Evolutionary conservation across 805 yeast genomes (phyloP), one percentile per base, ranked within the genome.

Genomic region (Torulaspora maleeae): DNA sequence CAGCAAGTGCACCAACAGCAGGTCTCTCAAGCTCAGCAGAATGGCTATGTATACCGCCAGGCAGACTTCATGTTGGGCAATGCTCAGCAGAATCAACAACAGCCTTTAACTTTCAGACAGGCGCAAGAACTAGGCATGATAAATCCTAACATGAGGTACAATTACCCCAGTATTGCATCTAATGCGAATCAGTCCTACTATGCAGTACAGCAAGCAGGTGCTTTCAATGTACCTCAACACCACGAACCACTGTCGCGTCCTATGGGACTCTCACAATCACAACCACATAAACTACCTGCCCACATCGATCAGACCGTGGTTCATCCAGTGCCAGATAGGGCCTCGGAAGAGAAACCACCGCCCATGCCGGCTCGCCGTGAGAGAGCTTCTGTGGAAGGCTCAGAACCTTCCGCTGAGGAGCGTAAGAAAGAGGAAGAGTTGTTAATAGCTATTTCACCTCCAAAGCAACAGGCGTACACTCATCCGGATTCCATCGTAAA

Each of bases 321-420:
- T 4, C 40, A 38, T 3, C 22, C 29, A 25, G 25, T 39, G 11
- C 40, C 42, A 16, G 29, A 34, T 13, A 22, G 17, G 5, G 36
- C 33, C n/a, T 30, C 25, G 13, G 41, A 45, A 11, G 39, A 39
- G 16, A 35, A 27, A 3, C 56, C 58, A 11, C 58, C 58, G 15
- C 46, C 45, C 17, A 36, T 53, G n/a, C 59, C 59, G 3, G 53
- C 54, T 17, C 57, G 52, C 32, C 53, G 49, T 17, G 36, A 32
- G 12, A 39, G 37, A 4, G 13, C 15, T 5, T 12, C 33, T 5
- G n/a, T 6, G 20, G 38, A 27, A 16, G 24, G 33, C 11, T 34
- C 43, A 9, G 34, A 27, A 19, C 16, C 43, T 11, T 11, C 28
- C 4, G 2, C 47, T 5, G 38, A 28, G 15, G n/a, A 28, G 7